Evolutionary conservation across 208 protist genomes (phyloP).

Genomic region (Leishmania guyanensis): DNA sequence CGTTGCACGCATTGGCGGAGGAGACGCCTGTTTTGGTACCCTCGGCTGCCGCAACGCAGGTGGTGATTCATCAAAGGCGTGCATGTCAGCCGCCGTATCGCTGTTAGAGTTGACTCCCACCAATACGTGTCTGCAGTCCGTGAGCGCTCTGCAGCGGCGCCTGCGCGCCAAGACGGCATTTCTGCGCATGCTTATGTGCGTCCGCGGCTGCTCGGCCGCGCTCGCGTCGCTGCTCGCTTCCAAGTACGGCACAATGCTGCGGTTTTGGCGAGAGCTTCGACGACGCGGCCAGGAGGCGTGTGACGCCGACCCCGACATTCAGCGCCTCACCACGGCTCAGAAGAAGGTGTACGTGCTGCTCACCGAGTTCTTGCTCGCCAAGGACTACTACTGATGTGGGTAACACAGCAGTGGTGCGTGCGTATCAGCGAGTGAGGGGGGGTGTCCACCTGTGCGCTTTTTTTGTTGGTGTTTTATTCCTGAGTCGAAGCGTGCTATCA

Average conservation of each 20-base stretch:
- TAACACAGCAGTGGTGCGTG: neutral
- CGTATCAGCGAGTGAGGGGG: neutral
- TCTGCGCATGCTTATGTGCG: constrained; percentile 75
- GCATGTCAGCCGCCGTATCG: neutral
- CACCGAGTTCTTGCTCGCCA: constrained; percentile 70
- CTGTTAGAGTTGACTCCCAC: constrained; percentile 24
- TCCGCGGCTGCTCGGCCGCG: constrained; percentile 64
- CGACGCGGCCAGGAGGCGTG: constrained; percentile 44
- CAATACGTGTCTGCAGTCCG: constrained; percentile 23
- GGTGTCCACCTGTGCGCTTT: no score
- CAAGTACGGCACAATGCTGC: constrained; percentile 62
- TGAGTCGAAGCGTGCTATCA: neutral
- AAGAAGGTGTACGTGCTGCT: constrained; percentile 71
- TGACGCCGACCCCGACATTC: constrained; percentile 54
- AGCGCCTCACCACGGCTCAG: constrained; percentile 48
- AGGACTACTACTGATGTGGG: constrained; percentile 53
- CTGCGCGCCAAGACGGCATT: constrained; percentile 67
- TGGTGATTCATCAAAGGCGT: neutral
- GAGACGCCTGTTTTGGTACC: neutral
- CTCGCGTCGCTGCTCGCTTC: constrained; percentile 44
- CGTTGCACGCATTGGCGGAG: neutral
- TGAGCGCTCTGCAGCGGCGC: constrained; percentile 32
- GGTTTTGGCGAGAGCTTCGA: constrained; percentile 50
- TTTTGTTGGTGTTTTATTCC: neutral
- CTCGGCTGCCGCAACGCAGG: neutral